Conservation (phyloP, 371 early-diverging fungal genomes). For the Capillidium rhysosporum region DNA sequence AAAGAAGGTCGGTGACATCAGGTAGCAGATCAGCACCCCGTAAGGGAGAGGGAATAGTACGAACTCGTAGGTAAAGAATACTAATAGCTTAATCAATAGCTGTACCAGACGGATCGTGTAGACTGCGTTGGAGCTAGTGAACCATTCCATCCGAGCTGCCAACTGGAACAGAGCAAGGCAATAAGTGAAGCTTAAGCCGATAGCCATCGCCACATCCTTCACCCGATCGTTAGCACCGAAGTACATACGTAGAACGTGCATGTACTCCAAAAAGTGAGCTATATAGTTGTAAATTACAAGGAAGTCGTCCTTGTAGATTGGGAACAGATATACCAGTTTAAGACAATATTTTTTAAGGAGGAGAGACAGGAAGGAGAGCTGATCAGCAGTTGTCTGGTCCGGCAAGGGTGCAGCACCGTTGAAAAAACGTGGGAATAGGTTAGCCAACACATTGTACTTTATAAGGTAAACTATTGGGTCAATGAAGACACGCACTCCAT, state of each 20-base stretch:
- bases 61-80: neutral
- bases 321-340: no score
- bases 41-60: neutral
- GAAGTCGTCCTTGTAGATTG: neutral
- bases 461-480: neutral
- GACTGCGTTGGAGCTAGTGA: neutral
- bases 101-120: neutral
- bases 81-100: neutral
- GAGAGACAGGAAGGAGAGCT: neutral
- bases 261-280: neutral
- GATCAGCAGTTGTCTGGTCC: neutral
- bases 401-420: neutral
- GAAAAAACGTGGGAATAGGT: neutral
- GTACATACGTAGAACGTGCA: neutral
- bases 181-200: neutral
- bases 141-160: neutral
- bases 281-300: neutral
- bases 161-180: neutral
- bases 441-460: neutral
- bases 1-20: neutral
- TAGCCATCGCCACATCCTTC: neutral
- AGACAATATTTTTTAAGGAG: neutral
- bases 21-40: neutral
- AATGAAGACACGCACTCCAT: neutral
- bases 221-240: neutral